Percentiles rank a stretch among this genome's conserved stretches.
Conservation (phyloP, 164 flowering plant genomes). For the Houttuynia cordata region DNA sequence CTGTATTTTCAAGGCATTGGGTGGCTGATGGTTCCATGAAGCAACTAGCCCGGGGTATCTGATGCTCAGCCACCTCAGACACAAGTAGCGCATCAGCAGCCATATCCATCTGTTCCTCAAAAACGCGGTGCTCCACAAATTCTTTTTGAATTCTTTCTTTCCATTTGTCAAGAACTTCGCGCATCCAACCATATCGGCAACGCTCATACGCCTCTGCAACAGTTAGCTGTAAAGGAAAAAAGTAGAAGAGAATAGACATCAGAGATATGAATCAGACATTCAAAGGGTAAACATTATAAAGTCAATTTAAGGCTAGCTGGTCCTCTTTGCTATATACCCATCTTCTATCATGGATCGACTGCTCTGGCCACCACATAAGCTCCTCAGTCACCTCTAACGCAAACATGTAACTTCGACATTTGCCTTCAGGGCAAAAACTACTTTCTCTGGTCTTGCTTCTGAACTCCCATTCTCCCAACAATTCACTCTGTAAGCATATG, state of each 20-base stretch:
- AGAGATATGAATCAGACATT: background rate
- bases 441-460: constrained; percentile 57
- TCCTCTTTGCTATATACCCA: too few relatives aligned
- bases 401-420: constrained; percentile 63
- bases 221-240: constrained; percentile 24
- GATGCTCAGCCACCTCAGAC: constrained; percentile 21
- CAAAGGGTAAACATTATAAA: background rate
- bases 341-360: constrained; percentile 32
- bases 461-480: constrained; percentile 58
- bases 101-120: constrained; percentile 7
- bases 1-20: constrained; percentile 14
- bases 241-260: background rate
- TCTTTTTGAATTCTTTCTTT: constrained; percentile 18
- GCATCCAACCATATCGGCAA: constrained; percentile 82
- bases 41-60: constrained; percentile 13
- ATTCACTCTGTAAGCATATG: constrained; percentile 20
- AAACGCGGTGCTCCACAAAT: constrained; percentile 9
- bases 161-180: constrained; percentile 34
- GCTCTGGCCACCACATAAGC: constrained; percentile 67
- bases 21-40: constrained; percentile 13
- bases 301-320: constrained; percentile 9
- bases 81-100: background rate
- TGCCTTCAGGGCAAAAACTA: constrained; percentile 37
- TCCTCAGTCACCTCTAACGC: constrained; percentile 61
- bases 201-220: constrained; percentile 37